Evolutionary conservation across 495 filamentous ascomycete genomes (phyloP).

Genomic region (Usnea hakonensis): DNA sequence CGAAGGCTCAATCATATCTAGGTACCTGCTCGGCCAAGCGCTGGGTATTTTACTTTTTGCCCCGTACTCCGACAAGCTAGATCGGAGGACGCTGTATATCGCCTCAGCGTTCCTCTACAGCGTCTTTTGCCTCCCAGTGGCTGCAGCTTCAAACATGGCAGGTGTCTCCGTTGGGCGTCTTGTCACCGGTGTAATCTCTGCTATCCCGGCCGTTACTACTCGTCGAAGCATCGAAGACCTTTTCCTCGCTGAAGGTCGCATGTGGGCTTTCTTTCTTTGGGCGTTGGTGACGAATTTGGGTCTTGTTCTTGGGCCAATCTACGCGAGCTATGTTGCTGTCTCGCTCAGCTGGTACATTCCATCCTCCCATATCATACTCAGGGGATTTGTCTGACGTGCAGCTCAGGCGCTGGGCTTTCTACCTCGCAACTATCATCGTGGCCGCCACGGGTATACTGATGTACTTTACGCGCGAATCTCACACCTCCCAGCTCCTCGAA

Average conservation of each 20-base stretch:
- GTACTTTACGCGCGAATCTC: conserved; percentile 4
- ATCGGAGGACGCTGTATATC: conserved; percentile 29
- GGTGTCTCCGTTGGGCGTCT: conserved; percentile 26
- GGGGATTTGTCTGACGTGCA: not conserved
- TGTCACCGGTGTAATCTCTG: conserved; percentile 28
- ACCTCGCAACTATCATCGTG: conserved; percentile 16
- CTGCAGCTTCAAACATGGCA: conserved; percentile 16
- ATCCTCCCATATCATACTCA: not conserved
- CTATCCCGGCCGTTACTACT: conserved; percentile 28
- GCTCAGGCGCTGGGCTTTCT: conserved; percentile 24
- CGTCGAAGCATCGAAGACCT: conserved; percentile 32
- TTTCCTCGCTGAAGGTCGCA: conserved; percentile 23
- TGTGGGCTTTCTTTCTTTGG: conserved; percentile 30
- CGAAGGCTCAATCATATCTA: not conserved
- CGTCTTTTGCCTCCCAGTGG: conserved; percentile 26
- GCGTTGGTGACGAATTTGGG: conserved; percentile 25
- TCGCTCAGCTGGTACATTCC: not conserved
- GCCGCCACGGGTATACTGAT: not conserved
- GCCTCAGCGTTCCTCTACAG: conserved; percentile 24
- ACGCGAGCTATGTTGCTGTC: conserved; percentile 23
- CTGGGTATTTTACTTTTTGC: conserved; percentile 31
- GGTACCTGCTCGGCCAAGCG: conserved; percentile 31
- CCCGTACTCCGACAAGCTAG: conserved; percentile 29
- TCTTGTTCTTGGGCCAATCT: conserved; percentile 27
- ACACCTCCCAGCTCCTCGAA: not conserved